Evolutionary conservation across 768 basidiomycete genomes (phyloP), one percentile per base, ranked within the genome.

Genomic region (Boletus pseudo-olivaceus): DNA sequence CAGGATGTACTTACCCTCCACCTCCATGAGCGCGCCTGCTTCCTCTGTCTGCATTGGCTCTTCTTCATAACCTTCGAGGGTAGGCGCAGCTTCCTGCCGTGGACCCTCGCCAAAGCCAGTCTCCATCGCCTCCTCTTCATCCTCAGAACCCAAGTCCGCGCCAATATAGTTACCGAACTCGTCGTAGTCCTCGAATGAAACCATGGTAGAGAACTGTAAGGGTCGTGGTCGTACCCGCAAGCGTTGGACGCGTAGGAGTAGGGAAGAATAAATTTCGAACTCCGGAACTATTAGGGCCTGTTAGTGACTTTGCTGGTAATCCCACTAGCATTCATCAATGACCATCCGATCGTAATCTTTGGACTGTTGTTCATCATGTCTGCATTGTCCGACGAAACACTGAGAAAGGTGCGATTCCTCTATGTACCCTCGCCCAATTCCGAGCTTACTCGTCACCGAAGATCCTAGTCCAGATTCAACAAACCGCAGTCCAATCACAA

Each of bases 131-230:
- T 82, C 82, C 59, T 67, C 68, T 47, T 82, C 87, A 63, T 68
- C 69, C 41, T 96, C 94, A 33, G 93, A 96, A 63, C 90, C 93
- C 45, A 96, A 76, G 76, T 96, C 95, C 26, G 85, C 93, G 56
- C 94, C 95, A 68, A 98, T 95, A 73, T 98, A 97, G 79, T 97
- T 98, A 61, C 94, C 95, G 67, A 96, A 96, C 75, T 98, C 90
- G 65, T 92, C 90, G 65, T 92, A 92, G 69, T 92, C 90, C 61
- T 91, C 79, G 55, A 81, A 74, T 29, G 82, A 83, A 38, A 78
- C 80, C 82, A 83, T 83, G 44, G 49, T 59, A 35, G 35, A 49
- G 30, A 46, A 49, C 9, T 49, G 45, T 38, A 34, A 33, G 42
- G 15, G 49, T 23, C 26, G 48, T 49, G 34, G 37, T 42, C n/a